phyloP scores from a whole-genome alignment of 371 early-diverging fungal species.

The Sporodiniella umbellata region DNA sequence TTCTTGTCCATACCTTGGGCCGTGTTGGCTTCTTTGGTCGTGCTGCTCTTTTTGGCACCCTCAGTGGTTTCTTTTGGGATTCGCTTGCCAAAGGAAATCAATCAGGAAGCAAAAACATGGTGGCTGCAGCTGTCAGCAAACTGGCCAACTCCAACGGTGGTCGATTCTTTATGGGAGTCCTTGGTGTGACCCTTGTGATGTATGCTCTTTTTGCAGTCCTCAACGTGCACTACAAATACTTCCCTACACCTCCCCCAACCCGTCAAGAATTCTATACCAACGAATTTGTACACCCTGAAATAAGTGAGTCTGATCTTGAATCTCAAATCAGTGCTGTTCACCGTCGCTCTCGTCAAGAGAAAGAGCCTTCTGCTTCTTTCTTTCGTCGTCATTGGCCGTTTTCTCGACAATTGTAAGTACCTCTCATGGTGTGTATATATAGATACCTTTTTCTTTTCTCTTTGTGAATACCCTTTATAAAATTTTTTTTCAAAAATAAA shows the following conservation, averaged over 20 bases:
- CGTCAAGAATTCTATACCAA: conserved; percentile 25
- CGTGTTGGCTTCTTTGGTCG: conserved; percentile 44
- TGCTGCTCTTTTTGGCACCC: conserved; percentile 38
- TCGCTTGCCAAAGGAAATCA: conserved; percentile 30
- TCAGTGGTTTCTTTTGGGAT: conserved; percentile 48
- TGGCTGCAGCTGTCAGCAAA: conserved; percentile 36
- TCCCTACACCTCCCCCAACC: conserved; percentile 46
- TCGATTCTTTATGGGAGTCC: conserved; percentile 33
- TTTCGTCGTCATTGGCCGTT: too few relatives aligned
- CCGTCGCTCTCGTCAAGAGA: too few relatives aligned
- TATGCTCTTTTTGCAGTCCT: conserved; percentile 41
- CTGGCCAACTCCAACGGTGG: conserved; percentile 34
- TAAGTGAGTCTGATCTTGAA: not conserved
- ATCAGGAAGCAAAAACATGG: conserved; percentile 32
- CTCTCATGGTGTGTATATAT: too few relatives aligned
- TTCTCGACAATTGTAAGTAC: too few relatives aligned
- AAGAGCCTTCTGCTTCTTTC: not conserved
- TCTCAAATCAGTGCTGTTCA: too few relatives aligned
- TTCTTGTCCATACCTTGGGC: conserved; percentile 30
- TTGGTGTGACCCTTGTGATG: conserved; percentile 35
- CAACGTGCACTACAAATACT: conserved; percentile 44
- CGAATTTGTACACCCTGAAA: conserved; percentile 10
- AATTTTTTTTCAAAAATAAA: too few relatives aligned
- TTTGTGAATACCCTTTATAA: too few relatives aligned
- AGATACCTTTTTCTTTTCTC: too few relatives aligned